Evolutionary conservation across 208 protist genomes (phyloP).

Genomic region (Trypanosoma mega): DNA sequence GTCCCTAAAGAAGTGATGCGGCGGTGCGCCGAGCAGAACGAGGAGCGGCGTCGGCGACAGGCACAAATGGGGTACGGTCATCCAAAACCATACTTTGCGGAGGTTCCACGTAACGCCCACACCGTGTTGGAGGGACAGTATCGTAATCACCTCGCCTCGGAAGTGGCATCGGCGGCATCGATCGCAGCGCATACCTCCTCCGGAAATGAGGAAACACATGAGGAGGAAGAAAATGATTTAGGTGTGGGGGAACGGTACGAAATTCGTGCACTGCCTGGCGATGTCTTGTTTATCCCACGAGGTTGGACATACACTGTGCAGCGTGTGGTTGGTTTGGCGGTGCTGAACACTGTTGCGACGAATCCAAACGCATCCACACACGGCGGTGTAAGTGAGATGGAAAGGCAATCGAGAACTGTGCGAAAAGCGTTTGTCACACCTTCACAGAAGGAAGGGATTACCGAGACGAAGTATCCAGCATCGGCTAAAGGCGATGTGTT

Average conservation of each 20-base stretch:
- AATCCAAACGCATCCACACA: background rate
- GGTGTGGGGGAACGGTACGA: slow-evolving; percentile 52
- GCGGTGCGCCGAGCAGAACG: slow-evolving; percentile 61
- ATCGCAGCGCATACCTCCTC: background rate
- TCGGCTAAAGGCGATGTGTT: background rate
- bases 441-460: background rate
- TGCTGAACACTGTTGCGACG: slow-evolving; percentile 21
- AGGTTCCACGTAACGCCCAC: slow-evolving; percentile 36
- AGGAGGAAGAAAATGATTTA: background rate
- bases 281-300: slow-evolving; percentile 77
- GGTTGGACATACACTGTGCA: slow-evolving; percentile 59
- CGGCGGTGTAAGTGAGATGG: background rate
- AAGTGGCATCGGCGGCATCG: slow-evolving; percentile 13
- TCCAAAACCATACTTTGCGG: slow-evolving; percentile 16
- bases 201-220: background rate
- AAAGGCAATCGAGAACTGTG: background rate
- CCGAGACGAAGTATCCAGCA: background rate
- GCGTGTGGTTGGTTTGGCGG: slow-evolving; percentile 55
- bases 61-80: slow-evolving; percentile 28
- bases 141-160: slow-evolving; percentile 34
- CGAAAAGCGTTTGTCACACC: background rate
- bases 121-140: slow-evolving; percentile 32
- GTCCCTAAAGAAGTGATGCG: slow-evolving; percentile 38
- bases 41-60: slow-evolving; percentile 45
- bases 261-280: slow-evolving; percentile 74